These are phyloP conservation scores for Perkinsus olseni DNA, from an alignment of 169 alveolate species.

Conservation along the genomic window DNA sequence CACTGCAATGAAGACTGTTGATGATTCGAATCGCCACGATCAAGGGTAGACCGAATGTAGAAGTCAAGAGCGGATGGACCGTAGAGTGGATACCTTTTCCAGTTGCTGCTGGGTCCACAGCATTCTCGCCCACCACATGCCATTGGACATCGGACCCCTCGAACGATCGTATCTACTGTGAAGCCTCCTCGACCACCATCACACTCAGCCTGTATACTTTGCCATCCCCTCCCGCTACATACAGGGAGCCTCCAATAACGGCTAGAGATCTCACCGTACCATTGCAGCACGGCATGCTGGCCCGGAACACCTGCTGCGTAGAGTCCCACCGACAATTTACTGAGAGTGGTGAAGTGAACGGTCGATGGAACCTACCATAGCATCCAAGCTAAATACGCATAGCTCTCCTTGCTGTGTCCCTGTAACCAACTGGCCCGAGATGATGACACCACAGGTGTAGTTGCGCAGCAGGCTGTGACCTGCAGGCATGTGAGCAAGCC, in stretches of 20 bases:
- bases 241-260: conserved; percentile 36
- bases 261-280: conserved; percentile 40
- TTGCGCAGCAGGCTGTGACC: neutral
- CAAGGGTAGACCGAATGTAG: neutral
- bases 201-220: conserved; percentile 47
- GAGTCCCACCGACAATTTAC: neutral
- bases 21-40: too few species aligned
- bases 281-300: conserved; percentile 57
- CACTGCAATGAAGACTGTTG: too few species aligned
- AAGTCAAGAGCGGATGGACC: too few species aligned
- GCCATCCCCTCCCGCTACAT: conserved; percentile 72
- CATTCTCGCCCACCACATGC: conserved; percentile 49
- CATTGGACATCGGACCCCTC: conserved; percentile 46
- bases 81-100: too few species aligned
- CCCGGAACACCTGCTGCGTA: conserved; percentile 41
- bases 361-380: neutral
- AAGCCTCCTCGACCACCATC: neutral
- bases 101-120: neutral
- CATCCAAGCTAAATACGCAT: conserved; percentile 45
- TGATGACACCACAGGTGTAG: neutral
- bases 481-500: neutral
- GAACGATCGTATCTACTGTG: conserved; percentile 22
- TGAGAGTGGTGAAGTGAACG: too few species aligned
- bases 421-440: neutral
- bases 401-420: conserved; percentile 55